These are phyloP conservation scores for Paecilomyces variotii DNA, from an alignment of 2,329 filamentous ascomycete genomes.

Conservation along the genomic window DNA sequence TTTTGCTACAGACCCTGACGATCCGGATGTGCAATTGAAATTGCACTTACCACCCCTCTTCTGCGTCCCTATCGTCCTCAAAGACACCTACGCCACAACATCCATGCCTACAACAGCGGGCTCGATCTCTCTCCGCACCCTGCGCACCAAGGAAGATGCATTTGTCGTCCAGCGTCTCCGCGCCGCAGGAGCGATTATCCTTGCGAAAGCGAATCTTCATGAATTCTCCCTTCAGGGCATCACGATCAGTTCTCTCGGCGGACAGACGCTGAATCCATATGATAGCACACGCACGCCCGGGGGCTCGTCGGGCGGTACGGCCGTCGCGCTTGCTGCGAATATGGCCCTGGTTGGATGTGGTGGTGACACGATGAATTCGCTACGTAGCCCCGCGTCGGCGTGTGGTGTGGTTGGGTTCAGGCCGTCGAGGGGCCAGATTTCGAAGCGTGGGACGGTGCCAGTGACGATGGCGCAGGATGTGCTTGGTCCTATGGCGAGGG, in stretches of 20 bases:
- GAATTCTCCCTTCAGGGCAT: constrained; percentile 58
- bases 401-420: constrained; percentile 54
- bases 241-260: constrained; percentile 54
- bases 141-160: constrained; percentile 38
- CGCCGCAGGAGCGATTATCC: constrained; percentile 47
- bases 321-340: constrained; percentile 50
- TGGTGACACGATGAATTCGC: constrained; percentile 55
- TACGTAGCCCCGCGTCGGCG: constrained; percentile 54
- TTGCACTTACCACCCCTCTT: constrained; percentile 35
- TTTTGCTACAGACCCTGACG: not conserved
- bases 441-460: constrained; percentile 45
- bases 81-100: constrained; percentile 55
- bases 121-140: constrained; percentile 41
- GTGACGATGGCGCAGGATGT: constrained; percentile 51
- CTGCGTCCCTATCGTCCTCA: constrained; percentile 55
- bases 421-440: constrained; percentile 48
- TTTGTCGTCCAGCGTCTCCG: constrained; percentile 44
- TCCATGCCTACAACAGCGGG: constrained; percentile 53
- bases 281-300: constrained; percentile 57
- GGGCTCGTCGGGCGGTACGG: constrained; percentile 56
- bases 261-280: constrained; percentile 60
- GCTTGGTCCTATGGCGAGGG: constrained; percentile 48
- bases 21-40: not conserved
- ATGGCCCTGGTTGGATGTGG: constrained; percentile 53
- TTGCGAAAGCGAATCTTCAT: constrained; percentile 56